Base-by-base conservation (phyloP, 176 grass and related monocot species). In the Raddia guianensis region DNA sequence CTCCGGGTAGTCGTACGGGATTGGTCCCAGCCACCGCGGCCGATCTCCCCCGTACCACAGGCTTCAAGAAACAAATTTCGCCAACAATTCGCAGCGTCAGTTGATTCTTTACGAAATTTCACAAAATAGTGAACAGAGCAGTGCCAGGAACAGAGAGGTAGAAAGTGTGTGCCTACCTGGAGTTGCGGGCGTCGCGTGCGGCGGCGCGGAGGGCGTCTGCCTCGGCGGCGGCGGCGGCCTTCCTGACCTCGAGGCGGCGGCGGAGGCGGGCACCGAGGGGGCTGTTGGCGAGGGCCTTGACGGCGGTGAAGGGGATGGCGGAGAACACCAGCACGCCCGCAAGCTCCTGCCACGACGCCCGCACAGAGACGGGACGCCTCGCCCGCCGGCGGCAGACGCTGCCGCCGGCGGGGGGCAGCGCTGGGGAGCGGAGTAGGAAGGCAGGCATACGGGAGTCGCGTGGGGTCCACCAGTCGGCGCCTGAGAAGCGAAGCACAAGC, bases 261-360 rank as follows among this genome's bases (percentile, higher is more conserved):
- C 85, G 90, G 46, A 94, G 90, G 48, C n/a, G 81, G 15, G 87
- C 95, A 18, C 95, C 92, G 32, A 98, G 82, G 13, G 91, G 89
- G 77, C 92, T 94, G 69, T 82, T 90, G 48, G 90, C 95, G 27
- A 98, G 46, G 65, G 92, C 92, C 91, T 97, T 97, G 75, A 97
- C 94, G 19, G 89, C 89, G 3, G 91, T 90, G 85, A 97, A 97
- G 67, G 95, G 92, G 69, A 98, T 70, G 63, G 95, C 95, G 5
- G 95, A 94, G 83, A 94, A 98, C 63, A 94, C 83, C 18, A 98
- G 57, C 56, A 98, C 95, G 12, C 95, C 95, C 8, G 90, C 91
- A 14, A 98, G 87, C 90, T 97, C 91, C 85, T 93, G 79, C 91
- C 88, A 93, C 21, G 88, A 93, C 12, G 91, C 88, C 19, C 58